Evolutionary conservation across 805 yeast genomes (phyloP), one percentile per base, ranked within the genome.

Genomic region (Vanderwaltozyma verrucispora): DNA sequence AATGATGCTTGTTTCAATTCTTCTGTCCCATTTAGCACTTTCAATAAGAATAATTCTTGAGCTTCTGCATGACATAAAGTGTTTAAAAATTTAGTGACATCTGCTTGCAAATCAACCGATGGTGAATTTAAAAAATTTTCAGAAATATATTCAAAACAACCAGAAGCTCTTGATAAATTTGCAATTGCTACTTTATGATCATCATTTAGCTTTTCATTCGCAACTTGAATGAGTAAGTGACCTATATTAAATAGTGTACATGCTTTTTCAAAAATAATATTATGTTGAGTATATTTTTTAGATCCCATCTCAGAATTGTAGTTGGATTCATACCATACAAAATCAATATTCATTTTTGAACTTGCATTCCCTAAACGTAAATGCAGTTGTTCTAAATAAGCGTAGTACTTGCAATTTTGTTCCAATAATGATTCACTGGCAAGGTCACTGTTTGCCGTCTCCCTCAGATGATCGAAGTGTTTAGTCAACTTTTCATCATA

Each of bases 61-160:
- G 92, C 85, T 56, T 89, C 95, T 0, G 94, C 92, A 38, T 86
- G 64, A 74, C 80, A 75, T 38, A 88, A 56, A 45, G 70, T 71
- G 13, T 69, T 56, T 35, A 89, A 67, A 26, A 84, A 78, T 30
- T 69, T 68, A 9, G 84, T 74, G 1, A 85, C 76, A 17, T 79
- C 74, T 25, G 80, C 81, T 42, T 71, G 67, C 35, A 88, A 63
- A 58, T 89, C 98, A 5, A 69, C 64, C 4, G 87, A 75, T 1
- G 97, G 96, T 0, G 96, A 89, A 59, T 88, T 92, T 33, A 87
- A 62, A 59, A 89, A 89, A 58, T 81, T 83, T 47, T 82, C 89
- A 31, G 79, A 69, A 19, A 88, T 65, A 47, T 74, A 83, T 42
- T 72, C 69, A 51, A 72, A 81, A 23, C 86, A 70, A 1, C 96